Conservation (phyloP, 2,329 filamentous ascomycete species). For the Beauveria asiatica region DNA sequence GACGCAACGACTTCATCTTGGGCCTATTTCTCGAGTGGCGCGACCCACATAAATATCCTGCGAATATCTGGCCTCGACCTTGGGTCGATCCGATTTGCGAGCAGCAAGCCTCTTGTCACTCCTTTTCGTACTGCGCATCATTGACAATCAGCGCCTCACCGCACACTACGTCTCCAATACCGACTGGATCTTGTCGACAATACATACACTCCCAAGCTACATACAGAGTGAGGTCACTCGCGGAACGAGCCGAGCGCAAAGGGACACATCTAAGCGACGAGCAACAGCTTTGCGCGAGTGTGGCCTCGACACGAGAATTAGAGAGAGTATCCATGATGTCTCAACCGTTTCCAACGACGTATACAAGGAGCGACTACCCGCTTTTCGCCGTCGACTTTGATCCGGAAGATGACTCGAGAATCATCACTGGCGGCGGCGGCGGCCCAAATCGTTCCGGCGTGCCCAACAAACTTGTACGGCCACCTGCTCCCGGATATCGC, state of each 20-base stretch:
- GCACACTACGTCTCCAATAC: too few species aligned
- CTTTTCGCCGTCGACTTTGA: constrained; percentile 86
- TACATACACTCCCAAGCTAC: not conserved
- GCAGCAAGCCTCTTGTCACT: not conserved
- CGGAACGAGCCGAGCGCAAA: not conserved
- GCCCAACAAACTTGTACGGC: constrained; percentile 72
- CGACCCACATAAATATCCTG: constrained; percentile 9
- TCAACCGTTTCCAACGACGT: constrained; percentile 41
- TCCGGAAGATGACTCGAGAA: constrained; percentile 62
- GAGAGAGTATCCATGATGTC: constrained; percentile 22
- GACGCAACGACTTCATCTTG: too few species aligned
- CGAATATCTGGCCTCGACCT: constrained; percentile 10
- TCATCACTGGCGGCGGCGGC: constrained; percentile 81
- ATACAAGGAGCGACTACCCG: constrained; percentile 68
- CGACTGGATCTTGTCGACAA: not conserved
- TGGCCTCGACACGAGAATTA: not conserved
- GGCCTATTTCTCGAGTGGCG: not conserved
- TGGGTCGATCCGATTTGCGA: not conserved
- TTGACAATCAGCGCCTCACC: not conserved
- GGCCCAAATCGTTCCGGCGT: constrained; percentile 75
- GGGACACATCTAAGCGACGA: not conserved
- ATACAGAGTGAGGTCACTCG: not conserved
- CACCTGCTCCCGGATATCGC: not conserved
- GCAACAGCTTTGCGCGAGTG: not conserved
- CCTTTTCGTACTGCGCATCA: not conserved